These are phyloP conservation scores for Trichocladium antarcticum DNA, from an alignment of 495 filamentous ascomycete genomes.

Conservation along the genomic window DNA sequence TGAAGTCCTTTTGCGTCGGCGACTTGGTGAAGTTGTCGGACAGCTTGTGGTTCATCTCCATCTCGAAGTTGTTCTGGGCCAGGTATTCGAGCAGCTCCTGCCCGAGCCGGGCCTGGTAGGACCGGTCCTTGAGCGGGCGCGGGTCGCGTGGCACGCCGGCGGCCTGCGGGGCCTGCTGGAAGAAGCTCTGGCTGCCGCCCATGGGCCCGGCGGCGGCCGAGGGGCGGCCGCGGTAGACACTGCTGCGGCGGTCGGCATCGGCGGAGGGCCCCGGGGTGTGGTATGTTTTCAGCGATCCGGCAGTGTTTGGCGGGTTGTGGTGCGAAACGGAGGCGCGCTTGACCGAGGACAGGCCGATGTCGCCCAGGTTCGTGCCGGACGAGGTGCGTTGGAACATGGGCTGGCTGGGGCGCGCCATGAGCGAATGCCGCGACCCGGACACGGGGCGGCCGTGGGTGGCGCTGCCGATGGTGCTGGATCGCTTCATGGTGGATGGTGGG, in stretches of 20 bases:
- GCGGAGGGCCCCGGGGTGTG: constrained; percentile 33
- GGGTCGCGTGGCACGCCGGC: constrained; percentile 78
- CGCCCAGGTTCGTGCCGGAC: constrained; percentile 61
- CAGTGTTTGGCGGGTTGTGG: constrained; percentile 55
- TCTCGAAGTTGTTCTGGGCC: constrained; percentile 82
- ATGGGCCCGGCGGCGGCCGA: constrained; percentile 44
- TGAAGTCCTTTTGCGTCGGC: constrained; percentile 98
- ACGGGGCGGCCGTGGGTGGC: constrained; percentile 63
- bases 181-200: constrained; percentile 72
- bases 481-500: constrained; percentile 90
- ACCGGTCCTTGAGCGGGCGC: constrained; percentile 70
- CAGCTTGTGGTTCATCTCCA: constrained; percentile 89
- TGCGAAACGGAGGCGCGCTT: constrained; percentile 71
- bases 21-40: constrained; percentile 77
- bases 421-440: constrained; percentile 75
- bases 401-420: constrained; percentile 67
- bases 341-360: constrained; percentile 70
- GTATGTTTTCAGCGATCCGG: constrained; percentile 47
- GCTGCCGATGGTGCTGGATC: constrained; percentile 70
- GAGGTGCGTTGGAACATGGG: constrained; percentile 76
- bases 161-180: constrained; percentile 67
- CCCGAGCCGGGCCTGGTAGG: constrained; percentile 68
- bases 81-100: constrained; percentile 89
- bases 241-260: constrained; percentile 64
- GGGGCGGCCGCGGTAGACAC: constrained; percentile 62